Evolutionary conservation across 2,329 filamentous ascomycete genomes (phyloP).

Genomic region (Botryotinia calthae): DNA sequence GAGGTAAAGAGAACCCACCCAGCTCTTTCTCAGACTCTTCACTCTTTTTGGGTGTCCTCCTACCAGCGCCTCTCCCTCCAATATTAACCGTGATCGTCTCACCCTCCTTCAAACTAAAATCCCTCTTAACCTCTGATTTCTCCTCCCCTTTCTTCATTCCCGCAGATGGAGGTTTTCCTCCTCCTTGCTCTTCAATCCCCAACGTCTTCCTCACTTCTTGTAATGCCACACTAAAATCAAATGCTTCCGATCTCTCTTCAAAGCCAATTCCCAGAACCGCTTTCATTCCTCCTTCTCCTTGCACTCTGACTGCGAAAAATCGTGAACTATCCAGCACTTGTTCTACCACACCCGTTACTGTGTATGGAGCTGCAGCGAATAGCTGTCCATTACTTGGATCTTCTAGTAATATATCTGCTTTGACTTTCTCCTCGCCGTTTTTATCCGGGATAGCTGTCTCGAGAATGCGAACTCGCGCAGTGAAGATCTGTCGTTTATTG

Average conservation of each 20-base stretch:
- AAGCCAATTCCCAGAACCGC: constrained; percentile 83
- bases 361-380: constrained; percentile 83
- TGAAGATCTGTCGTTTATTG: constrained; percentile 75
- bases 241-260: constrained; percentile 80
- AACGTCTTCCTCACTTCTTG: constrained; percentile 74
- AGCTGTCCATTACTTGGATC: constrained; percentile 69
- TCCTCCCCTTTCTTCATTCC: constrained; percentile 38
- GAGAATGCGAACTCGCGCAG: constrained; percentile 73
- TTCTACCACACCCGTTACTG: constrained; percentile 63
- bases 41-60: constrained; percentile 27
- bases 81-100: constrained; percentile 85
- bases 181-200: constrained; percentile 52
- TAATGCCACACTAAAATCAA: constrained; percentile 78
- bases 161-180: constrained; percentile 34
- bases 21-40: constrained; percentile 31
- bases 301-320: constrained; percentile 81
- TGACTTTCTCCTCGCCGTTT: constrained; percentile 54
- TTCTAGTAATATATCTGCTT: constrained; percentile 75
- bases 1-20: constrained; percentile 65
- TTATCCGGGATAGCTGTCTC: constrained; percentile 61
- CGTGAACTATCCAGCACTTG: constrained; percentile 74
- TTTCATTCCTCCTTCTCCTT: constrained; percentile 71
- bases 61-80: constrained; percentile 48
- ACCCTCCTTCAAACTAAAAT: constrained; percentile 84
- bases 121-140: constrained; percentile 55